Evolutionary conservation across 768 basidiomycete species (phyloP).

Genomic region (Russula virescens): DNA sequence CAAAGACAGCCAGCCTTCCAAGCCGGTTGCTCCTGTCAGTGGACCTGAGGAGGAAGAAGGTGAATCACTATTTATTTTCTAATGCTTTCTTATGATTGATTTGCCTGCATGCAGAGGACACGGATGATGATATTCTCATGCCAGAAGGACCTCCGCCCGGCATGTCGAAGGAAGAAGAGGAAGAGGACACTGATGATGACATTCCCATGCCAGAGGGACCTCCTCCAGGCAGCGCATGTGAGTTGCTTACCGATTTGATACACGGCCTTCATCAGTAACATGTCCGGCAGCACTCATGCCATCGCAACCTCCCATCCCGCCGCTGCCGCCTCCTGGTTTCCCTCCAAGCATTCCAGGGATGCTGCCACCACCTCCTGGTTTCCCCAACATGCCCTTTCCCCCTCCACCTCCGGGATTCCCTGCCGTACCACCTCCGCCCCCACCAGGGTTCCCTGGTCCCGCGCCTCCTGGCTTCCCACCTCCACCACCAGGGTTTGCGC

Average conservation of each 20-base stretch:
- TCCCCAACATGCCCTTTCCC: slow-evolving; percentile 4
- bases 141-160: slow-evolving; percentile 61
- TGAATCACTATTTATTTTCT: background rate
- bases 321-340: slow-evolving; percentile 24
- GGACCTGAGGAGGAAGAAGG: slow-evolving; percentile 44
- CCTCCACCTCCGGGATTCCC: slow-evolving; percentile 16
- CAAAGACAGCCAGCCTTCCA: slow-evolving; percentile 37
- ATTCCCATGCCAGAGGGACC: slow-evolving; percentile 60
- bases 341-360: slow-evolving; percentile 23
- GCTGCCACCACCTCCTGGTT: slow-evolving; percentile 16
- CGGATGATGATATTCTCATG: slow-evolving; percentile 60
- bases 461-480: slow-evolving; percentile 25
- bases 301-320: slow-evolving; percentile 26
- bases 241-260: slow-evolving; percentile 26
- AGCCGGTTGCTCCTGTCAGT: slow-evolving; percentile 30
- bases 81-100: background rate
- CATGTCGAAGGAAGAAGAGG: slow-evolving; percentile 15
- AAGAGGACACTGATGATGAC: slow-evolving; percentile 44
- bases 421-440: slow-evolving; percentile 28
- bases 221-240: slow-evolving; percentile 37
- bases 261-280: slow-evolving; percentile 24
- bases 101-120: slow-evolving; percentile 16
- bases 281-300: slow-evolving; percentile 27
- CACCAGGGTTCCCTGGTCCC: slow-evolving; percentile 15
- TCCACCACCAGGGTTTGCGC: slow-evolving; percentile 27